phyloP scores from a whole-genome alignment of 192 early-diverging fungal species.

The Chytriomyces confervae region DNA sequence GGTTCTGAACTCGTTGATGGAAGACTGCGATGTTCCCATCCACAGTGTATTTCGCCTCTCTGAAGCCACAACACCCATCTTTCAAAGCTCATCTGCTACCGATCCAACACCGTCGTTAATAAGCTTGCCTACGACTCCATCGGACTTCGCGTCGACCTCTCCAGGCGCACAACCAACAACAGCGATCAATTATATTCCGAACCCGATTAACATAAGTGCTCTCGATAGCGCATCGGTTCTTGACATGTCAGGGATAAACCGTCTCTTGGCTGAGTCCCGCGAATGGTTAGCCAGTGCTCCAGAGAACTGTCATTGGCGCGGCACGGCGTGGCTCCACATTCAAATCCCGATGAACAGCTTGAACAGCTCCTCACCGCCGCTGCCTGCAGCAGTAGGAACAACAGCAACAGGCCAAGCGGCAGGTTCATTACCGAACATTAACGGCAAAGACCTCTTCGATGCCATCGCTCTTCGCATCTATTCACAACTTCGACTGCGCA shows the following conservation, averaged over 20 bases:
- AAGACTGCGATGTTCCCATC: slow-evolving; percentile 50
- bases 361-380: background rate
- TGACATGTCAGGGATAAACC: slow-evolving; percentile 11
- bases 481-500: slow-evolving; percentile 33
- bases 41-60: slow-evolving; percentile 40
- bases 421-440: background rate
- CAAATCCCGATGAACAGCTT: background rate
- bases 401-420: background rate
- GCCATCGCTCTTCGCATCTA: slow-evolving; percentile 44
- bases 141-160: background rate
- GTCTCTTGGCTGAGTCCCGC: slow-evolving; percentile 23
- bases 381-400: background rate
- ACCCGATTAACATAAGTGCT: background rate
- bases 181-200: background rate
- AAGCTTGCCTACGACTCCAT: background rate
- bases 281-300: slow-evolving; percentile 24
- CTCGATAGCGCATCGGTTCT: background rate
- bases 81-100: background rate
- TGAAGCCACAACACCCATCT: background rate
- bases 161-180: background rate
- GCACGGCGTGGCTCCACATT: slow-evolving; percentile 35
- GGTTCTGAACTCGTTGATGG: slow-evolving; percentile 47
- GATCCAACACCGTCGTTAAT: background rate
- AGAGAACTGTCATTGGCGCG: slow-evolving; percentile 45
- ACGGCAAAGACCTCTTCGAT: slow-evolving; percentile 50